Conservation (phyloP, 2,329 filamentous ascomycete genomes). For the Beauveria brongniartii region DNA sequence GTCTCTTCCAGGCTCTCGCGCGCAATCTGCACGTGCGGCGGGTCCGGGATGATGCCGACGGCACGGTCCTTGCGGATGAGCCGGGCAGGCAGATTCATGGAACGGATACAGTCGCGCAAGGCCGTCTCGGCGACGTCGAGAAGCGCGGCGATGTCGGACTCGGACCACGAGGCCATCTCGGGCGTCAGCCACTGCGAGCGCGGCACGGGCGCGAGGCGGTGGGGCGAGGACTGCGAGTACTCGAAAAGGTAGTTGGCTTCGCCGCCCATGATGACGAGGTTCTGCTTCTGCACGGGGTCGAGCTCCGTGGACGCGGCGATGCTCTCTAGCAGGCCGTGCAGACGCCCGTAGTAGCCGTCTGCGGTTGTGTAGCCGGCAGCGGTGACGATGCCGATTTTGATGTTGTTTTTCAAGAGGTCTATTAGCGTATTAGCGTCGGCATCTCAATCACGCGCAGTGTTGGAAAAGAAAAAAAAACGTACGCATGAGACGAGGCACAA, state of each 20-base stretch:
- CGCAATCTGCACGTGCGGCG: conserved; percentile 58
- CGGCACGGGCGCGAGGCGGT: conserved; percentile 61
- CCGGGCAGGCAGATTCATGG: conserved; percentile 69
- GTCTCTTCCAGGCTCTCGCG: conserved; percentile 93
- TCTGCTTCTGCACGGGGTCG: conserved; percentile 60
- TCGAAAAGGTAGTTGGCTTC: conserved; percentile 94
- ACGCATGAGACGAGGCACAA: conserved; percentile 58
- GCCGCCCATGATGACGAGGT: conserved; percentile 86
- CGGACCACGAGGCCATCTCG: conserved; percentile 70
- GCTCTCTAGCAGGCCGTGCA: conserved; percentile 79
- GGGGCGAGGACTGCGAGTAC: conserved; percentile 56
- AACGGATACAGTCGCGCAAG: conserved; percentile 70
- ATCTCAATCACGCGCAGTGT: neutral
- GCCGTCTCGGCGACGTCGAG: conserved; percentile 84
- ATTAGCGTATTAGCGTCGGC: neutral
- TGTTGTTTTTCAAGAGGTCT: conserved; percentile 66
- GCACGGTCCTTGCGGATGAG: conserved; percentile 84
- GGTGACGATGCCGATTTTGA: conserved; percentile 90
- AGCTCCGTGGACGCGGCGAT: conserved; percentile 54
- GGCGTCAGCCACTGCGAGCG: conserved; percentile 64
- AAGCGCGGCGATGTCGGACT: conserved; percentile 68
- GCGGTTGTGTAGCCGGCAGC: conserved; percentile 91
- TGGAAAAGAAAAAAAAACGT: conserved; percentile 10
- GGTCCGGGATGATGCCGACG: conserved; percentile 65
- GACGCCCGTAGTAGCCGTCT: conserved; percentile 74